Evolutionary conservation across 108 stramenopile genomes (phyloP).

Genomic region (Asterionellopsis glacialis): DNA sequence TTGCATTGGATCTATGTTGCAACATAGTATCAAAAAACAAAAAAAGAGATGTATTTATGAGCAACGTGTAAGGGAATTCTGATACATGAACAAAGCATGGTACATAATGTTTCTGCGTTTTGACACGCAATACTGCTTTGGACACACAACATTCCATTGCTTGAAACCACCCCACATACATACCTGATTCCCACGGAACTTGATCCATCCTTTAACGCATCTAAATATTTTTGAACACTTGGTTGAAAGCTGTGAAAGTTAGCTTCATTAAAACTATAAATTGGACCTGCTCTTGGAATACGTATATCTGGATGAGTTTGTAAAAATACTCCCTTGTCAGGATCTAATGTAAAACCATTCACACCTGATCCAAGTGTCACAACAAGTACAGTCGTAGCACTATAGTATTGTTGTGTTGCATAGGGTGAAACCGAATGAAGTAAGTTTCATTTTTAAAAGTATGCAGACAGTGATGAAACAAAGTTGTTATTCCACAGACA

Average conservation of each 20-base stretch:
- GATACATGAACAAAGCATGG: too few relatives aligned
- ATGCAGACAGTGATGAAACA: too few relatives aligned
- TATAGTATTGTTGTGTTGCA: slow-evolving; percentile 5
- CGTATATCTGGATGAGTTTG: slow-evolving; percentile 89
- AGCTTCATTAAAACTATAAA: slow-evolving; percentile 97
- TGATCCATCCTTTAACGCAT: slow-evolving; percentile 48
- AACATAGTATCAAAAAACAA: neutral
- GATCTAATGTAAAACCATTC: slow-evolving; percentile 97
- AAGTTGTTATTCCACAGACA: too few relatives aligned
- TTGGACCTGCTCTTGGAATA: slow-evolving; percentile 83
- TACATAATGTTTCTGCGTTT: too few relatives aligned
- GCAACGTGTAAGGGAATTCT: too few relatives aligned
- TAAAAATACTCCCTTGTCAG: slow-evolving; percentile 89
- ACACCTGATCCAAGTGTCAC: slow-evolving; percentile 91
- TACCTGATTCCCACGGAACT: slow-evolving; percentile 23
- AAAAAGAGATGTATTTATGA: too few relatives aligned
- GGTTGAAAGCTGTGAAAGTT: slow-evolving; percentile 84
- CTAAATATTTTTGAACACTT: slow-evolving; percentile 64
- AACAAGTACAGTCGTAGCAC: slow-evolving; percentile 93
- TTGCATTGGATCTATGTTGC: slow-evolving; percentile 35
- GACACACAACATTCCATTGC: too few relatives aligned
- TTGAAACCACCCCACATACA: too few relatives aligned
- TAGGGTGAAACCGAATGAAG: neutral
- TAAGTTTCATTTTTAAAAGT: too few relatives aligned
- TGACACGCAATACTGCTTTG: too few relatives aligned